These are phyloP conservation scores for Tetragonia tetragonoides DNA, from an alignment of 148 eudicot species.

Conservation along the genomic window DNA sequence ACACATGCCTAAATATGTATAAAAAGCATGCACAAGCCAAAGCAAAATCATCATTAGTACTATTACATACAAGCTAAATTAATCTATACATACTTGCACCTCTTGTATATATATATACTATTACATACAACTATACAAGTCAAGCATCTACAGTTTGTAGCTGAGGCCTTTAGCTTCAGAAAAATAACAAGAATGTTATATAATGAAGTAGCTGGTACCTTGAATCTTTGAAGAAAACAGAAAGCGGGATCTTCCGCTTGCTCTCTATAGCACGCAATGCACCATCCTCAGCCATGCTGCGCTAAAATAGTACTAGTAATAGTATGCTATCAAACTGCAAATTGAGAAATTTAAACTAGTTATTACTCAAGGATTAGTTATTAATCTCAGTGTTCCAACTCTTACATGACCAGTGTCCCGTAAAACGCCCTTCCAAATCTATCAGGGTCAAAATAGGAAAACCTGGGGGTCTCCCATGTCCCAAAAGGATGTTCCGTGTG, in stretches of 20 bases:
- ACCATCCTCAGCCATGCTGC: conserved; percentile 32
- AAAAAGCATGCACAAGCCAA: background rate
- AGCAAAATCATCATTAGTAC: background rate
- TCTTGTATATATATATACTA: too few relatives aligned
- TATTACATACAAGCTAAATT: background rate
- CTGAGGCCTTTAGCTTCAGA: too few relatives aligned
- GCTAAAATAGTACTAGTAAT: background rate
- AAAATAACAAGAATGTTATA: background rate
- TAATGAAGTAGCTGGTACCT: conserved; percentile 36
- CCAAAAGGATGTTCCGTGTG: too few relatives aligned
- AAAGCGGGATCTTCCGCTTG: conserved; percentile 48
- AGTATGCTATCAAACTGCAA: background rate
- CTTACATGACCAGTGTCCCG: too few relatives aligned
- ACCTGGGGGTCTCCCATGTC: too few relatives aligned
- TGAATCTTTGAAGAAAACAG: conserved; percentile 69
- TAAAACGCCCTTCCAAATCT: too few relatives aligned
- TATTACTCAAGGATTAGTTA: too few relatives aligned
- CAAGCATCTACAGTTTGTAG: too few relatives aligned
- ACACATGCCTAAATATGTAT: conserved; percentile 41
- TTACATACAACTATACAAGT: too few relatives aligned
- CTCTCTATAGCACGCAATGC: conserved; percentile 15
- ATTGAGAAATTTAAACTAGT: background rate
- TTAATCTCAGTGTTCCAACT: too few relatives aligned
- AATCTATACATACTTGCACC: too few relatives aligned
- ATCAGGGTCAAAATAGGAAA: too few relatives aligned